A percentile compares a stretch with the other conserved stretches of the same genome.
phyloP scores from a whole-genome alignment of 371 early-diverging fungal species.

The Mucor indicus region DNA sequence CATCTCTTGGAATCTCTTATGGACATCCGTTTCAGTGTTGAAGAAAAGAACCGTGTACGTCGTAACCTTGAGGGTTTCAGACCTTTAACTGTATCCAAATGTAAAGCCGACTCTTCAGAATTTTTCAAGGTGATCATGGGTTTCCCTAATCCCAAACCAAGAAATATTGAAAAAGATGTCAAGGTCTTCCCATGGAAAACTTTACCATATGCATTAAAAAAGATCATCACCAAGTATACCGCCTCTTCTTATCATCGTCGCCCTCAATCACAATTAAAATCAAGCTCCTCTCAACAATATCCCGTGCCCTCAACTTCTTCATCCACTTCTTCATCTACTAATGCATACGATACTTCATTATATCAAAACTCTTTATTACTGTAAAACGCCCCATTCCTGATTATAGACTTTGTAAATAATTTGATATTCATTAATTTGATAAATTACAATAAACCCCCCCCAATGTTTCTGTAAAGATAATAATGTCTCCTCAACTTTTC shows the following conservation, averaged over 20 bases:
- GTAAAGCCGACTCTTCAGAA: constrained; percentile 67
- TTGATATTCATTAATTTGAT: too few species aligned
- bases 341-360: too few species aligned
- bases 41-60: constrained; percentile 84
- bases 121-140: constrained; percentile 83
- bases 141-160: constrained; percentile 79
- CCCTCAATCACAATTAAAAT: not conserved
- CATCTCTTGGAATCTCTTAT: constrained; percentile 73
- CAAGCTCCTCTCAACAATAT: not conserved
- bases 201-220: constrained; percentile 62
- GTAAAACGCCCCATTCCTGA: too few species aligned
- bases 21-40: constrained; percentile 73
- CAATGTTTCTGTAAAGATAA: too few species aligned
- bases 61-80: constrained; percentile 82
- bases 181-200: constrained; percentile 81
- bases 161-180: constrained; percentile 86
- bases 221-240: constrained; percentile 69
- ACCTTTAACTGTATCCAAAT: constrained; percentile 76
- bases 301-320: too few species aligned
- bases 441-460: too few species aligned
- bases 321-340: not conserved
- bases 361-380: too few species aligned
- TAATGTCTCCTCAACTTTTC: too few species aligned
- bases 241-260: constrained; percentile 24
- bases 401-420: too few species aligned